phyloP scores from a whole-genome alignment of 1,284 basidiomycete species.

The Pascua guehoae region DNA sequence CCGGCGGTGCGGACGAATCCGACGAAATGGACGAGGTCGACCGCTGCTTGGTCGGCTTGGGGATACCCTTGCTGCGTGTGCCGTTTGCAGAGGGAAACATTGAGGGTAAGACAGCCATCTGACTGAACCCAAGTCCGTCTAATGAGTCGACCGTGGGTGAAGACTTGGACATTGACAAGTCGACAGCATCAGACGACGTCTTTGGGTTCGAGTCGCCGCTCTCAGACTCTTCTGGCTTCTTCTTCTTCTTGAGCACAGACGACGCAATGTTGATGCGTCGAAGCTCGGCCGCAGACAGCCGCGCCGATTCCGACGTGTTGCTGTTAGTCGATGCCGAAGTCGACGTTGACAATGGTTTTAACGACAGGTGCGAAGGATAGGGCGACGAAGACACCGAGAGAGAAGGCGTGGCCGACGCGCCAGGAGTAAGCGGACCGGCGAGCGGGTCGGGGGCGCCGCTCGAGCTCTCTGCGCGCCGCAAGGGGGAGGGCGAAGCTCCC shows the following conservation, averaged over 20 bases:
- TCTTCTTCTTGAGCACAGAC: conserved; percentile 37
- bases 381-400: conserved; percentile 12
- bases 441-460: conserved; percentile 11
- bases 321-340: conserved; percentile 3
- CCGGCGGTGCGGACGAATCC: conserved; percentile 12
- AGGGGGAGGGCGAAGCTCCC: conserved; percentile 8
- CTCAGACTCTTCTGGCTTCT: conserved; percentile 11
- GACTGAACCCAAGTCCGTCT: conserved; percentile 15
- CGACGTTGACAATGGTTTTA: conserved; percentile 1
- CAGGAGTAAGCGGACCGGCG: conserved; percentile 40
- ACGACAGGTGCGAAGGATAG: conserved; percentile 13
- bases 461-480: conserved; percentile 4
- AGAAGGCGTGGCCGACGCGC: conserved; percentile 2
- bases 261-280: conserved; percentile 34
- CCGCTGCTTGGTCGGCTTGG: conserved; percentile 3
- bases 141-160: background rate
- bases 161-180: too few species aligned
- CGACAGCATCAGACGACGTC: too few species aligned
- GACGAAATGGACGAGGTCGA: conserved; percentile 11
- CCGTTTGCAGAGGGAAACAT: conserved; percentile 11
- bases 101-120: conserved; percentile 1
- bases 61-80: background rate
- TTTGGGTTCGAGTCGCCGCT: conserved; percentile 13
- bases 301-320: background rate
- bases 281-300: conserved; percentile 23